Evolutionary conservation across 176 grass and related monocot genomes (phyloP).

Genomic region (Chrysopogon serrulatus): DNA sequence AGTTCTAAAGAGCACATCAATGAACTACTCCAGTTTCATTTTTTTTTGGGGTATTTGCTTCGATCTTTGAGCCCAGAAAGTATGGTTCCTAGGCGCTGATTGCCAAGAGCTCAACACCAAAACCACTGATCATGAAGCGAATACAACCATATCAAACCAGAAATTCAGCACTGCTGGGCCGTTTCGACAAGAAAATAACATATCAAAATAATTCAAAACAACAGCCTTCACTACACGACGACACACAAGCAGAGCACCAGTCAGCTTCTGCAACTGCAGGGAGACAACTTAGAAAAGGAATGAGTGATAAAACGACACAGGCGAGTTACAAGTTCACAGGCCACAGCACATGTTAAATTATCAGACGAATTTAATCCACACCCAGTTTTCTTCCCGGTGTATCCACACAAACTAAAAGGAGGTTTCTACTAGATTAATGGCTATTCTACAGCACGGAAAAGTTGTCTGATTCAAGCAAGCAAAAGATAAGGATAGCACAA

Average conservation of each 20-base stretch:
- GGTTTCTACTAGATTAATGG: constrained; percentile 20
- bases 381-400: constrained; percentile 5
- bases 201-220: no score
- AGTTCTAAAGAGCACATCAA: no score
- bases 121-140: not conserved
- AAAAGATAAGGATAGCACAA: not conserved
- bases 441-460: constrained; percentile 29
- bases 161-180: not conserved
- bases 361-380: constrained; percentile 6
- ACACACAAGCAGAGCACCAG: not conserved
- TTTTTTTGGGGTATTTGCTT: no score
- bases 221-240: not conserved
- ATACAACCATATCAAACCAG: not conserved
- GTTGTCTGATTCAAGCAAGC: not conserved
- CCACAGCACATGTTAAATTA: not conserved
- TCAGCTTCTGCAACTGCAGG: not conserved
- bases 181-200: not conserved
- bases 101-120: not conserved
- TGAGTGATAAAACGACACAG: not conserved
- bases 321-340: not conserved
- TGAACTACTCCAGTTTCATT: no score
- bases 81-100: not conserved
- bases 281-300: not conserved
- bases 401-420: constrained; percentile 29
- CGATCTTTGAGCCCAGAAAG: not conserved